Conservation (phyloP, 441 rosid genomes). For the Mallotus repandus region DNA sequence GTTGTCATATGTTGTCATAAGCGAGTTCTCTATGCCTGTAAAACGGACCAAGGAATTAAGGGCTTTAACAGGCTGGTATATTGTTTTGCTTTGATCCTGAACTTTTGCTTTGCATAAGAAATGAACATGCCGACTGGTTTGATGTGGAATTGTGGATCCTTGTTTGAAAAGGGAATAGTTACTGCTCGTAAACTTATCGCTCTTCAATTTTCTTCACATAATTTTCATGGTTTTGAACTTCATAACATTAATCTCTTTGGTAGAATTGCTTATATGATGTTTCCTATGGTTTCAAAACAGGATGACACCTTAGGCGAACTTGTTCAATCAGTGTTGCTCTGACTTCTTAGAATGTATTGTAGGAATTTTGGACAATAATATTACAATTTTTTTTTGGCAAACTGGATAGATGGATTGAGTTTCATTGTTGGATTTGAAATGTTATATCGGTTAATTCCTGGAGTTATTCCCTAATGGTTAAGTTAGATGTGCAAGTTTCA, state of each 20-base stretch:
- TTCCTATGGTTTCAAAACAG: slow-evolving; percentile 1
- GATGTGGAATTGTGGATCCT: neutral
- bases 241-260: neutral
- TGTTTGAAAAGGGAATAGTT: neutral
- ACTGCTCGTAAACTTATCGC: neutral
- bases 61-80: slow-evolving; percentile 88
- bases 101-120: slow-evolving; percentile 14
- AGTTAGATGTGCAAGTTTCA: neutral
- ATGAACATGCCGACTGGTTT: neutral
- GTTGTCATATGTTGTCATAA: slow-evolving; percentile 44
- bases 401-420: neutral
- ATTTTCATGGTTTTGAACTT: neutral
- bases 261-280: neutral
- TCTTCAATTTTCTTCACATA: slow-evolving; percentile 5
- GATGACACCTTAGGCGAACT: neutral
- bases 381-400: neutral
- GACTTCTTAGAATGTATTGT: neutral
- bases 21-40: slow-evolving; percentile 63
- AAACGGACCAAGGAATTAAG: slow-evolving; percentile 86
- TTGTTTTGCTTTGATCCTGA: slow-evolving; percentile 23
- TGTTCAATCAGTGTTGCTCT: neutral
- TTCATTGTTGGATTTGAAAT: neutral
- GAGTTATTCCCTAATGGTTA: neutral
- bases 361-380: neutral
- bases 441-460: neutral